Evolutionary conservation across 2,329 filamentous ascomycete genomes (phyloP).

Genomic region (Fusarium sp.): DNA sequence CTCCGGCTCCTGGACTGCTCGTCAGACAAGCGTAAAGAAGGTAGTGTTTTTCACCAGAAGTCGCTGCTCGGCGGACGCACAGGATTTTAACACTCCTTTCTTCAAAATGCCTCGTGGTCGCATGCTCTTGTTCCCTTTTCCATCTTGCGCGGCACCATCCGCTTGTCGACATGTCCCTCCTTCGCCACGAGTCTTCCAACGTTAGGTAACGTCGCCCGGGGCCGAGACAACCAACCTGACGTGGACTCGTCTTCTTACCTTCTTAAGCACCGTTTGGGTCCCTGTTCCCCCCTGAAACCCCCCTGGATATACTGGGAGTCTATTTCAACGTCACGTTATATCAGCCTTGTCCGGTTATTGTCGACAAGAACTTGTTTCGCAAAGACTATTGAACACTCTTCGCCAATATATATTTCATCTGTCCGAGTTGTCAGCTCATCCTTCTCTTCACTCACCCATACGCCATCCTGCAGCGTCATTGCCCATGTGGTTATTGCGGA

Average conservation of each 20-base stretch:
- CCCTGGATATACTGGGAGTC: constrained; percentile 32
- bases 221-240: constrained; percentile 39
- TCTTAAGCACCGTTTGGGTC: constrained; percentile 40
- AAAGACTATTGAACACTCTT: constrained; percentile 7
- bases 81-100: constrained; percentile 44
- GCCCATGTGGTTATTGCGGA: constrained; percentile 45
- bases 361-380: constrained; percentile 18
- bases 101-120: constrained; percentile 51
- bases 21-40: constrained; percentile 43
- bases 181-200: constrained; percentile 45
- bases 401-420: constrained; percentile 10
- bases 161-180: constrained; percentile 41
- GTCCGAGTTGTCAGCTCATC: constrained; percentile 15
- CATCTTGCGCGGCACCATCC: constrained; percentile 34
- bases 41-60: constrained; percentile 45
- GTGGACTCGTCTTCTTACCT: constrained; percentile 27
- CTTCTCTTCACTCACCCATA: constrained; percentile 6
- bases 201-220: constrained; percentile 41
- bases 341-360: constrained; percentile 46
- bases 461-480: constrained; percentile 23
- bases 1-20: constrained; percentile 49
- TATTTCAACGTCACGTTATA: constrained; percentile 45
- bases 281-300: constrained; percentile 29
- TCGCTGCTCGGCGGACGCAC: constrained; percentile 46
- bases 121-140: constrained; percentile 39